Conservation (phyloP, 176 grass and related monocot genomes). For the Puya raimondii region DNA sequence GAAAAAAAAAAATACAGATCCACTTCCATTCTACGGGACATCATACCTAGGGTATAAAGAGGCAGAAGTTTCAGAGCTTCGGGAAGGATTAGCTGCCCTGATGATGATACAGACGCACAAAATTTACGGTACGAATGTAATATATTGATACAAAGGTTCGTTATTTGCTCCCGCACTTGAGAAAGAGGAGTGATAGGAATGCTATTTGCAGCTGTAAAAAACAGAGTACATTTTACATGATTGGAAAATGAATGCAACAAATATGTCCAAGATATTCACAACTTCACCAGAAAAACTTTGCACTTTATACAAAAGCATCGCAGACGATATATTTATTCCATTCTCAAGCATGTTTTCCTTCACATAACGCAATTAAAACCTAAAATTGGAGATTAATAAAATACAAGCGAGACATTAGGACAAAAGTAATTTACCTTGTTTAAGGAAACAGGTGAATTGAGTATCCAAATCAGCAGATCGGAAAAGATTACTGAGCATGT, state of each 20-base stretch:
- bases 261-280: not conserved
- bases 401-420: not conserved
- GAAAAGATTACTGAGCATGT: conserved; percentile 58
- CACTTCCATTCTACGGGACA: not conserved
- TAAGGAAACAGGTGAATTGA: conserved; percentile 74
- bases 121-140: conserved; percentile 72
- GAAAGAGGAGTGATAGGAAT: conserved; percentile 36
- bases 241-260: conserved; percentile 1
- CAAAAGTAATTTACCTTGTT: conserved; percentile 59
- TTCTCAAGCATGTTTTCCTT: not conserved
- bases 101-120: conserved; percentile 71
- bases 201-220: conserved; percentile 54
- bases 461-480: conserved; percentile 70
- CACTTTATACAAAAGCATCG: not conserved
- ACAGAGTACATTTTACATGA: not conserved
- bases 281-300: not conserved
- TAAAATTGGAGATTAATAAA: not conserved
- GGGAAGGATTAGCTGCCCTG: conserved; percentile 82
- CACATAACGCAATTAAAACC: not conserved
- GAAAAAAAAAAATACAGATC: conserved; percentile 5
- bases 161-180: conserved; percentile 63
- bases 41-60: conserved; percentile 76
- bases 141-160: conserved; percentile 76
- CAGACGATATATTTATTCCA: not conserved
- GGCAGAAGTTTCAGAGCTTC: conserved; percentile 85